phyloP scores from a whole-genome alignment of 768 basidiomycete species.

The Trichaptum fuscoviolaceum region DNA sequence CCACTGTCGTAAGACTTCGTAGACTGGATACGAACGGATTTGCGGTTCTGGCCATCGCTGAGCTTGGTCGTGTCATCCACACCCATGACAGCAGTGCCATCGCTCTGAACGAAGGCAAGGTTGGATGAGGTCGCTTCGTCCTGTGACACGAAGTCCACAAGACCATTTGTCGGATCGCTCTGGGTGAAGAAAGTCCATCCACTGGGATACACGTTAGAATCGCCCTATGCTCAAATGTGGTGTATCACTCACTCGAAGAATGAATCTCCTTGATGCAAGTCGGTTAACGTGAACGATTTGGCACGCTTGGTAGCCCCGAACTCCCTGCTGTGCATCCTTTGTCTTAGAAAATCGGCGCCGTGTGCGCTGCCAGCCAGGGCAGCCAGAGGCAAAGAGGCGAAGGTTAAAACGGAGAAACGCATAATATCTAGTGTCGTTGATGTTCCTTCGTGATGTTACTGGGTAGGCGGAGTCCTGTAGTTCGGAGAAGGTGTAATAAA shows the following conservation, averaged over 20 bases:
- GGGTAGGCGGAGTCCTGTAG: not conserved
- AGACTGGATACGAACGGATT: slow-evolving; percentile 60
- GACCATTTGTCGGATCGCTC: slow-evolving; percentile 65
- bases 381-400: slow-evolving; percentile 27
- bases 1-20: slow-evolving; percentile 60
- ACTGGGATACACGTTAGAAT: slow-evolving; percentile 28
- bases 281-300: slow-evolving; percentile 30
- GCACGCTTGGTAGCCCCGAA: slow-evolving; percentile 14
- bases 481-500: not conserved
- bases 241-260: slow-evolving; percentile 51
- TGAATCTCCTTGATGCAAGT: slow-evolving; percentile 42
- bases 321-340: slow-evolving; percentile 17
- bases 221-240: not conserved
- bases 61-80: slow-evolving; percentile 55
- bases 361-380: slow-evolving; percentile 33
- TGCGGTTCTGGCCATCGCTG: slow-evolving; percentile 46
- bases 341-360: slow-evolving; percentile 18
- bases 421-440: not conserved
- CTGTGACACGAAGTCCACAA: slow-evolving; percentile 52
- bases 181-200: slow-evolving; percentile 62
- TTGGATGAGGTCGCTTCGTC: slow-evolving; percentile 43
- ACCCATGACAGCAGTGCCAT: slow-evolving; percentile 52
- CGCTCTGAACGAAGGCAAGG: slow-evolving; percentile 57
- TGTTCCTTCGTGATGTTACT: not conserved
- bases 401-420: slow-evolving; percentile 24